Percentiles rank a stretch among this genome's conserved stretches.
These are phyloP conservation scores for Paxillus involutus DNA, from an alignment of 768 basidiomycete species.

Conservation along the genomic window DNA sequence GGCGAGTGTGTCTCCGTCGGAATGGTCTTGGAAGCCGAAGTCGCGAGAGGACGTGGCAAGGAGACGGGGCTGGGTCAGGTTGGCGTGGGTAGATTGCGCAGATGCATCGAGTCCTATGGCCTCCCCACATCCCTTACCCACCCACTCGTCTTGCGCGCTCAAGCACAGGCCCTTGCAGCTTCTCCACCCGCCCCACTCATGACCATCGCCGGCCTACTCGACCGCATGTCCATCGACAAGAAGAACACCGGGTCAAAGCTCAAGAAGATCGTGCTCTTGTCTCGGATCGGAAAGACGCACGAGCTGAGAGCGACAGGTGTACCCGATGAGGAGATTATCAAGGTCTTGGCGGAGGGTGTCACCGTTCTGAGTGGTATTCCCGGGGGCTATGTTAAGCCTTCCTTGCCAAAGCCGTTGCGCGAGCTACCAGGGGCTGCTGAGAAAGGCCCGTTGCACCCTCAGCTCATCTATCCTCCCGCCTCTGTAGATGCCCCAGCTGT, in stretches of 20 bases:
- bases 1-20: conserved; percentile 96
- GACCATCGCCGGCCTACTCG: conserved; percentile 77
- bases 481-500: conserved; percentile 16
- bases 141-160: conserved; percentile 54
- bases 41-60: conserved; percentile 79
- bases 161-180: conserved; percentile 18
- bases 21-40: conserved; percentile 95
- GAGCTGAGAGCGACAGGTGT: conserved; percentile 91
- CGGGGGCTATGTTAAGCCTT: conserved; percentile 26
- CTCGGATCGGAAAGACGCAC: conserved; percentile 86
- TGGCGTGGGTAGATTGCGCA: conserved; percentile 83
- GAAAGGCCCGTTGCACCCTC: conserved; percentile 19
- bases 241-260: conserved; percentile 85
- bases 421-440: conserved; percentile 16
- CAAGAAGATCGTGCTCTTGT: conserved; percentile 93
- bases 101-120: conserved; percentile 88
- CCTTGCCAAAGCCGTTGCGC: conserved; percentile 45
- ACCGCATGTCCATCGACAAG: conserved; percentile 97
- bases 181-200: conserved; percentile 14
- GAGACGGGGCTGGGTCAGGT: conserved; percentile 76
- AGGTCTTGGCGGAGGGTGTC: conserved; percentile 78
- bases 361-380: conserved; percentile 73
- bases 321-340: conserved; percentile 75
- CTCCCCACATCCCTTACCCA: conserved; percentile 83
- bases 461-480: conserved; percentile 14